phyloP scores from a whole-genome alignment of 495 filamentous ascomycete genomes.

The Hypoxylon fuscum region DNA sequence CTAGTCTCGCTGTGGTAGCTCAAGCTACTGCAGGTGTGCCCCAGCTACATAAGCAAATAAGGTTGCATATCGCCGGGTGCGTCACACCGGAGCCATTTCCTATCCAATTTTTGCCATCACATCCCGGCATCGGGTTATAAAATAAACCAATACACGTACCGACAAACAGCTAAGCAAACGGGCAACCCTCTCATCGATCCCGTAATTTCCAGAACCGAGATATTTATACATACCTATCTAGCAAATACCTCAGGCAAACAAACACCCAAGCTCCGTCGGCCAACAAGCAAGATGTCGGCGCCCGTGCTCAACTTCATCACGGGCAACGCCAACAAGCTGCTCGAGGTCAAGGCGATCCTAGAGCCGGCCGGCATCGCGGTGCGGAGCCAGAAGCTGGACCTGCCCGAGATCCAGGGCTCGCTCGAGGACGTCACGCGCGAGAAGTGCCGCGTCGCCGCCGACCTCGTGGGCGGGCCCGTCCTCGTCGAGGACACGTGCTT shows the following conservation, averaged over 20 bases:
- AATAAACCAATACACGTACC: no score
- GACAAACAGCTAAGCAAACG: no score
- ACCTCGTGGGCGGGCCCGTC: slow-evolving; percentile 79
- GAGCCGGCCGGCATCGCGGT: slow-evolving; percentile 73
- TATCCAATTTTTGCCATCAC: neutral
- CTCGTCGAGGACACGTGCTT: slow-evolving; percentile 96
- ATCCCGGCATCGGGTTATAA: no score
- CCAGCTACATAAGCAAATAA: slow-evolving; percentile 13
- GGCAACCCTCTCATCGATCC: no score
- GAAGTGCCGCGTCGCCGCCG: slow-evolving; percentile 83
- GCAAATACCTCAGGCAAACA: neutral
- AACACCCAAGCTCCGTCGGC: no score
- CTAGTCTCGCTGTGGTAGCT: no score
- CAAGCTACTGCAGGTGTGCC: slow-evolving; percentile 13
- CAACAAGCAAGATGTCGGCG: slow-evolving; percentile 18
- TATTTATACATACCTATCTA: neutral
- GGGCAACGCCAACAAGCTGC: slow-evolving; percentile 91
- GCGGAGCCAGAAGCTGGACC: slow-evolving; percentile 75
- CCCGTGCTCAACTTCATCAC: slow-evolving; percentile 88
- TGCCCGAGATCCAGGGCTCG: slow-evolving; percentile 90
- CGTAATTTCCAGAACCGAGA: no score
- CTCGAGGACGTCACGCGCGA: slow-evolving; percentile 89
- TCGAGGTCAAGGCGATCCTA: slow-evolving; percentile 87
- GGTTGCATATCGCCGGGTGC: slow-evolving; percentile 30
- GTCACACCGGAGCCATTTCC: slow-evolving; percentile 31